phyloP scores from a whole-genome alignment of 768 basidiomycete genomes.

The Lactarius pseudohatsudake region DNA sequence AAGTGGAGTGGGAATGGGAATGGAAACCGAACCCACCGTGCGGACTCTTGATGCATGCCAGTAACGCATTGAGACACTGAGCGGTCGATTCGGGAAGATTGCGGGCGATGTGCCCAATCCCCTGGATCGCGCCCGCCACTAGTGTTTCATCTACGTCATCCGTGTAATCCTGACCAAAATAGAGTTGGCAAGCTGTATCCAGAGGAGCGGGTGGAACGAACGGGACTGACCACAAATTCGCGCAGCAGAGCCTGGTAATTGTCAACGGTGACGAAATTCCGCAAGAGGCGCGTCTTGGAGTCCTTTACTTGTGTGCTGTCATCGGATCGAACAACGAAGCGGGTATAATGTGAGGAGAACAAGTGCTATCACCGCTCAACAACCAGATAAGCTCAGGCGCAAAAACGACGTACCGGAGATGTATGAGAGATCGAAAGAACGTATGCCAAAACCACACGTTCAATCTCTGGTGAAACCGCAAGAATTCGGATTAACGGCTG shows the following conservation, averaged over 20 bases:
- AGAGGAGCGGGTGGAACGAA: background rate
- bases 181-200: constrained; percentile 3
- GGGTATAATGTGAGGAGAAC: constrained; percentile 59
- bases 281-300: constrained; percentile 72
- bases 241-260: constrained; percentile 71
- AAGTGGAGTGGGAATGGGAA: constrained; percentile 9
- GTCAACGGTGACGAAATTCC: constrained; percentile 60
- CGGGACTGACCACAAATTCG: constrained; percentile 74
- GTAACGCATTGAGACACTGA: constrained; percentile 74
- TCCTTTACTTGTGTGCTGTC: constrained; percentile 68
- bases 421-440: constrained; percentile 61
- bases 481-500: constrained; percentile 75
- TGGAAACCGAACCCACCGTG: constrained; percentile 45
- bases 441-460: constrained; percentile 73
- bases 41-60: constrained; percentile 73
- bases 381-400: background rate
- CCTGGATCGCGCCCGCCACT: constrained; percentile 70
- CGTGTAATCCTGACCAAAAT: constrained; percentile 66
- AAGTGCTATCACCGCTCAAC: constrained; percentile 47
- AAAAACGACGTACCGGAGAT: constrained; percentile 55
- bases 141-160: constrained; percentile 75
- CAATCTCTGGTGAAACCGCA: constrained; percentile 65
- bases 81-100: constrained; percentile 65
- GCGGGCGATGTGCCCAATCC: constrained; percentile 74
- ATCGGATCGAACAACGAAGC: constrained; percentile 67